phyloP scores from a whole-genome alignment of 768 basidiomycete genomes.

The Hericium erinaceus region DNA sequence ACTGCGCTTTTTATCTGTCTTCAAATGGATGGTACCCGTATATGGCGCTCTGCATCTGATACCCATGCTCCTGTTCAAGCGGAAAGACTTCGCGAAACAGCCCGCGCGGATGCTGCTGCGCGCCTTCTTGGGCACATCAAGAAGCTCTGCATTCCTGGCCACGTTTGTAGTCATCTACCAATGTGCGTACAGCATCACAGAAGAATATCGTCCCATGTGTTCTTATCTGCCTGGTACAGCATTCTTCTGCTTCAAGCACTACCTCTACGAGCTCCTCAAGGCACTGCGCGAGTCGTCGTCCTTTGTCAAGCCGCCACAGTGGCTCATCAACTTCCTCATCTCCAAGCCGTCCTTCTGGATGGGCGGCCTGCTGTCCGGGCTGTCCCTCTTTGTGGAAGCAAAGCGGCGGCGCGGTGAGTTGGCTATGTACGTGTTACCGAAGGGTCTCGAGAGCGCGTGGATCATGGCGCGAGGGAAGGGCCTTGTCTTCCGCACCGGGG shows the following conservation, averaged over 20 bases:
- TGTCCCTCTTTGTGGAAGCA: conserved; percentile 83
- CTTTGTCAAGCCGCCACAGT: conserved; percentile 30
- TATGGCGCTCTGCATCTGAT: conserved; percentile 89
- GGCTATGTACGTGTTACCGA: conserved; percentile 87
- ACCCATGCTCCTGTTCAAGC: conserved; percentile 77
- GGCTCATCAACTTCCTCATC: conserved; percentile 45
- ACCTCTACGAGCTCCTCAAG: conserved; percentile 42
- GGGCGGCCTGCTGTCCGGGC: conserved; percentile 61
- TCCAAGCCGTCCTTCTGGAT: conserved; percentile 69
- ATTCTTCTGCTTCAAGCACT: conserved; percentile 58
- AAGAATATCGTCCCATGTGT: neutral
- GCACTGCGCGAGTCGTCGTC: conserved; percentile 25
- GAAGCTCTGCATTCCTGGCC: conserved; percentile 84
- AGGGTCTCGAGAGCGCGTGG: conserved; percentile 89
- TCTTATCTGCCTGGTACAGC: conserved; percentile 25
- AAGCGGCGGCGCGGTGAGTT: conserved; percentile 81
- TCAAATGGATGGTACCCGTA: conserved; percentile 73
- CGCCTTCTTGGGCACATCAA: conserved; percentile 60
- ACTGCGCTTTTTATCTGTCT: conserved; percentile 73
- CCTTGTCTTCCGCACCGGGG: conserved; percentile 61
- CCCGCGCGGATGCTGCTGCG: conserved; percentile 58
- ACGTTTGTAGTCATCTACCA: conserved; percentile 79
- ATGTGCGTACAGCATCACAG: conserved; percentile 31
- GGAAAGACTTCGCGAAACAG: conserved; percentile 51
- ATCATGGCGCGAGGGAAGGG: conserved; percentile 65